Evolutionary conservation across 2,329 filamentous ascomycete genomes (phyloP), one percentile per base, ranked within the genome.

Genomic region (Dothideomycetidae sp.): DNA sequence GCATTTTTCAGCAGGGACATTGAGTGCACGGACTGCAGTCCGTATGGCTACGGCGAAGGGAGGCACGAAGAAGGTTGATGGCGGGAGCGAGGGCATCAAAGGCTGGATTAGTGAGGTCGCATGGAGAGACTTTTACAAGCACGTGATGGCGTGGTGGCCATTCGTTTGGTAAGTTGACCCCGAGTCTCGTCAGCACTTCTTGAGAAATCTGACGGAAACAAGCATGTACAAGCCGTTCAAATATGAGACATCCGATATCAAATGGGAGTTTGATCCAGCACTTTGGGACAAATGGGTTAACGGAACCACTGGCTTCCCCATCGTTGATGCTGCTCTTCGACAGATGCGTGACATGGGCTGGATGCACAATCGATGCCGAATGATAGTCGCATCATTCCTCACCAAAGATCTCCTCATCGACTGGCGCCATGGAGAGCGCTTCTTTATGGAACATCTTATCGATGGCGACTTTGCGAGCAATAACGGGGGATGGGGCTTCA

Each of bases 51-150:
- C 72, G 19, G 68, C 74, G 38, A 59, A 62, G 18, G 81, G 82
- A 49, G 73, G 62, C 16, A 70, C 69, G 1, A 73, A 64, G 18
- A 66, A 73, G 40, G 66, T 93, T 2, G 72, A 84, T 42, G 71
- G 63, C 1, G 78, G 79, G 0, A 67, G 70, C 13, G 58, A 71
- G 11, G 81, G 81, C 0, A 77, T 81, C 40, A 64, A 70, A 35
- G 65, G 67, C 0, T 92, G 82, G 82, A 83, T 90, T 45, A 76
- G 76, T 37, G 83, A 92, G 55, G 67, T 92, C 3, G 83, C 81
- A 0, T 90, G 83, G 83, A 67, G 83, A 10, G 83, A 92, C 50
- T 92, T 92, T 51, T 92, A 92, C 60, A 83, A 78, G 50, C 81
- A 90, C 53, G 81, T 93, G 3, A 60, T 93, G 4, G 81, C 77